Conservation (phyloP, 495 filamentous ascomycete species). For the Tuber brumale region DNA sequence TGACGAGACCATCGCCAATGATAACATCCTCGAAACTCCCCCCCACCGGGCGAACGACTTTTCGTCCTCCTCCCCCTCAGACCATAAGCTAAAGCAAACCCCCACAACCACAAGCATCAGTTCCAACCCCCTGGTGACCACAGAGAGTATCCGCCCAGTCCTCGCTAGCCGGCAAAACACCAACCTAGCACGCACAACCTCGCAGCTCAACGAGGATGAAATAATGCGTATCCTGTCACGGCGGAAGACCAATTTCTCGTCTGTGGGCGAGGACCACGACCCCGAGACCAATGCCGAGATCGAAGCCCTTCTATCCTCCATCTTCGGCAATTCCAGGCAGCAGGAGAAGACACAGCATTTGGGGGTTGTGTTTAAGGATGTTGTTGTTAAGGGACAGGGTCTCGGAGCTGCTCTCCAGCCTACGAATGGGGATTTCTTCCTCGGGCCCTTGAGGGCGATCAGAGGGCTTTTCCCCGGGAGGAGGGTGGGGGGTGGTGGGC, state of each 20-base stretch:
- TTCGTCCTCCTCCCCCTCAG: neutral
- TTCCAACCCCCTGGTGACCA: neutral
- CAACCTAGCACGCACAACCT: neutral
- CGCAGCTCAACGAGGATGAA: constrained; percentile 46
- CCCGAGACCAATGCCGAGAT: constrained; percentile 55
- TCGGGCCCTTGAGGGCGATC: constrained; percentile 53
- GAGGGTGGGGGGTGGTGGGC: constrained; percentile 41
- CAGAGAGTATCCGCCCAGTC: neutral
- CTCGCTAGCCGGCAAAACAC: neutral
- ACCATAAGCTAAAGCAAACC: neutral
- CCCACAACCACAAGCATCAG: neutral
- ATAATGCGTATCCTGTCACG: constrained; percentile 50
- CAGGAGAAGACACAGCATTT: constrained; percentile 59
- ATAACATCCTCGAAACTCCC: neutral
- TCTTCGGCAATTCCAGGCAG: constrained; percentile 57
- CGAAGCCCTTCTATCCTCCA: constrained; percentile 55
- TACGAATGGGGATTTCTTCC: constrained; percentile 56
- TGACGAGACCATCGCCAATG: neutral
- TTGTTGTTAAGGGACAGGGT: constrained; percentile 64
- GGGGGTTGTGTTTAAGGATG: constrained; percentile 56
- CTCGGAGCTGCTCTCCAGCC: constrained; percentile 62
- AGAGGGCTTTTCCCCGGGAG: constrained; percentile 46
- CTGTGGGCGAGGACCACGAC: constrained; percentile 43
- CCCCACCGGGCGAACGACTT: neutral
- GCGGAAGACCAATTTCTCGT: constrained; percentile 46